Percentiles rank a stretch among this genome's conserved stretches.
Conservation (phyloP, 225 moss, liverwort and hornwort species). For the Polytrichum commune region DNA sequence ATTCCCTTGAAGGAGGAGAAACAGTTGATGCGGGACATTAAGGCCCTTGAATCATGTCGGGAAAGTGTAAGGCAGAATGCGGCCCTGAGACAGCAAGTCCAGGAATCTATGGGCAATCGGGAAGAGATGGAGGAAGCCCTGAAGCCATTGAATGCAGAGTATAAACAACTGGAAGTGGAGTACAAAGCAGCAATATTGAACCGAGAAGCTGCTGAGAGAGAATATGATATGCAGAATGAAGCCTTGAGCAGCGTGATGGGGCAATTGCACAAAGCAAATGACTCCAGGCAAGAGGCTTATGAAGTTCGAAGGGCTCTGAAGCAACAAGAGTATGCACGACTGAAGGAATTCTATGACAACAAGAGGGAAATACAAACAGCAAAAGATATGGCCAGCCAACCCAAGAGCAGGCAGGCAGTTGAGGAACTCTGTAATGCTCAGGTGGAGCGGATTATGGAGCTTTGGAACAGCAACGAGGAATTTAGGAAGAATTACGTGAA, state of each 20-base stretch:
- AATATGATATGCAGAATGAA: constrained; percentile 34
- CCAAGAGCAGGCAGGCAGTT: constrained; percentile 51
- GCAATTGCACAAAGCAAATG: constrained; percentile 45
- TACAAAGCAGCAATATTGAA: constrained; percentile 26
- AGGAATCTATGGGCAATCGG: constrained; percentile 52
- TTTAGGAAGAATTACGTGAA: constrained; percentile 63
- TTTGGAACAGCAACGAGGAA: constrained; percentile 60
- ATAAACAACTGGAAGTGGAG: constrained; percentile 37
- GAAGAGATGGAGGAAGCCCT: constrained; percentile 68
- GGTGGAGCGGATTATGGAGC: constrained; percentile 54
- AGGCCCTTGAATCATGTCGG: constrained; percentile 54
- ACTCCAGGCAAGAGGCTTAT: constrained; percentile 60
- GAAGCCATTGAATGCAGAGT: constrained; percentile 43
- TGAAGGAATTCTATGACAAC: constrained; percentile 47
- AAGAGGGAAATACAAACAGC: constrained; percentile 48
- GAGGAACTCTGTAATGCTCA: constrained; percentile 65
- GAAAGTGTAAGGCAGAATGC: constrained; percentile 69
- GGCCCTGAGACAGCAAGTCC: constrained; percentile 40
- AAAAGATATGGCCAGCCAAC: constrained; percentile 38
- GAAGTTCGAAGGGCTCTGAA: constrained; percentile 34
- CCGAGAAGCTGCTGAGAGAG: constrained; percentile 25
- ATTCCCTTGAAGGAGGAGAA: constrained; percentile 79
- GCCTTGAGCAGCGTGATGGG: constrained; percentile 32
- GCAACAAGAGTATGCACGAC: constrained; percentile 31
- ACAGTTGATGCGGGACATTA: constrained; percentile 74